Evolutionary conservation across 1,139 yeast species (phyloP), one percentile per base, ranked within the genome.

Genomic region (Hyphopichia wangnamkhiaoensis): DNA sequence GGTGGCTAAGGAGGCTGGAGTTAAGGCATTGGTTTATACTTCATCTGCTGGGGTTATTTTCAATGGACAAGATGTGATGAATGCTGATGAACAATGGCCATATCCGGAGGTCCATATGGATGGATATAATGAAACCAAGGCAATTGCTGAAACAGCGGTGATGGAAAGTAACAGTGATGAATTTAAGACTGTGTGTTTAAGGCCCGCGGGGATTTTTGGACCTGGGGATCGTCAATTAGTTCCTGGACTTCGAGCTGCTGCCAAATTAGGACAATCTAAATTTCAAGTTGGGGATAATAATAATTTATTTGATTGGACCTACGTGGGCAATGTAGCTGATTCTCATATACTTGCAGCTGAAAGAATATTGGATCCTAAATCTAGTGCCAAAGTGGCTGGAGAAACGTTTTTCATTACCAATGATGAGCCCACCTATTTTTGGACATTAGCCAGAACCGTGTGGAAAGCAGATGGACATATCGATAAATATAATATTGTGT

Each of bases 271-370:
- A 13, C 98, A 93, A 61, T 85, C 93, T 26, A 86, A 85, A 61
- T 89, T 88, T 62, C 98, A 94, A 63, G 73, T 94, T 37, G 98
- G 99, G 48, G 93, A 88, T 60, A 94, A 94, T 63, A 81, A 86
- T 60, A 93, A 93, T 58, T 66, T 94, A 43, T 94, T 93, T 56
- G 99, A 94, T 59, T 90, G 96, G 85, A 90, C 98, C 0, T 94
- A 90, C 55, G 98, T 86, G n/a, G 98, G 97, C n/a, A 94, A 94
- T 61, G 98, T 94, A 17, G 98, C 98, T 0, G 95, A 90, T 64
- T 84, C 97, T 5, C 99, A 94, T 62, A 90, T 93, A 8, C 70
- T 93, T 39, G 98, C 98, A 1, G 95, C 97, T 2, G 71, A 84
- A 52, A 82, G 82, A 61, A 65, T 91, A 15, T 63, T 89, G 38